These are phyloP conservation scores for Brachypodium distachyon DNA, from an alignment of 202 grass and related monocot genomes.

Conservation along the genomic window DNA sequence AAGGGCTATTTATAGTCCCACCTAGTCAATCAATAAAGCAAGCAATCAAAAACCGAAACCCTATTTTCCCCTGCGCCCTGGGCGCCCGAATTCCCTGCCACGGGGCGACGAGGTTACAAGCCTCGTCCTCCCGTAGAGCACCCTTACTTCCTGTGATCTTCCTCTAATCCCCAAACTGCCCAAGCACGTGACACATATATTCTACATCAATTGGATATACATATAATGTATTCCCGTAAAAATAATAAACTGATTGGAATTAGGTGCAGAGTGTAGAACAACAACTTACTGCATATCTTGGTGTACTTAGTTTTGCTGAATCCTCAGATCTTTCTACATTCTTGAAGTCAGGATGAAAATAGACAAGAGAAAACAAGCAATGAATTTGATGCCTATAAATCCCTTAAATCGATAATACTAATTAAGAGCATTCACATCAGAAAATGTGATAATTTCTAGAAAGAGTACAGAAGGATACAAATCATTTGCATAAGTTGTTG, in stretches of 20 bases:
- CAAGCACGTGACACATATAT: too few species aligned
- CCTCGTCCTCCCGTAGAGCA: too few species aligned
- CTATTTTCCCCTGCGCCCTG: too few species aligned
- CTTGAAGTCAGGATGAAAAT: slow-evolving; percentile 36
- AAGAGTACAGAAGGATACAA: not conserved
- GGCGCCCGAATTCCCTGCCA: too few species aligned
- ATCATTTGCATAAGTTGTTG: not conserved
- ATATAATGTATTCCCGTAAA: not conserved
- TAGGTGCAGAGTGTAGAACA: not conserved
- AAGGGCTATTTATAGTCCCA: too few species aligned
- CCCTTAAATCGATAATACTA: not conserved
- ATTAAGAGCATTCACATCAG: not conserved
- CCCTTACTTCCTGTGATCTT: too few species aligned
- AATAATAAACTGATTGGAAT: not conserved
- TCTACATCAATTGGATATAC: not conserved
- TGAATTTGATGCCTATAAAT: slow-evolving; percentile 8
- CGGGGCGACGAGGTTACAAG: too few species aligned
- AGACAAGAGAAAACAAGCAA: slow-evolving; percentile 26
- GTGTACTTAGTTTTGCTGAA: slow-evolving; percentile 32
- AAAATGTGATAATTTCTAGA: not conserved
- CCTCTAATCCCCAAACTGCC: too few species aligned
- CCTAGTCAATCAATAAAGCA: too few species aligned
- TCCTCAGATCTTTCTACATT: slow-evolving; percentile 41
- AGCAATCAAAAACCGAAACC: too few species aligned
- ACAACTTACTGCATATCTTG: slow-evolving; percentile 67